A percentile compares a stretch with the other conserved stretches of the same genome.
These are phyloP conservation scores for Discostella stelligeroides DNA, from an alignment of 108 stramenopile species.

Conservation along the genomic window DNA sequence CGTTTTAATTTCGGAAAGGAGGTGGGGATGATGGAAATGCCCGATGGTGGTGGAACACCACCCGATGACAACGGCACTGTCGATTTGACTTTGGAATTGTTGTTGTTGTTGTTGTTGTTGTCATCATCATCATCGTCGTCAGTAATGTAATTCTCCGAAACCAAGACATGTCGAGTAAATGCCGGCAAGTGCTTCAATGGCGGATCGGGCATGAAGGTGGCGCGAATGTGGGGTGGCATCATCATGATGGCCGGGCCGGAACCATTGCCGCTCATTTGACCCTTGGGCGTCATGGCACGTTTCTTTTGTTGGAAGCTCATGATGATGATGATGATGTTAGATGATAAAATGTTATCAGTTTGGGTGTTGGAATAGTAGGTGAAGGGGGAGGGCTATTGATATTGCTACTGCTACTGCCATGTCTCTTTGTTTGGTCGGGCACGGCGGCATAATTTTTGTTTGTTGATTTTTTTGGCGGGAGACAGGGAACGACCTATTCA, in stretches of 20 bases:
- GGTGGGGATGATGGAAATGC: conserved; percentile 29
- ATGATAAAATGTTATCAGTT: no score
- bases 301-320: conserved; percentile 43
- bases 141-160: conserved; percentile 40
- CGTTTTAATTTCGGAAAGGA: conserved; percentile 34
- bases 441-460: no score
- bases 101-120: conserved; percentile 18
- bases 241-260: conserved; percentile 88
- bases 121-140: conserved; percentile 43
- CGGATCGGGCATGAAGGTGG: conserved; percentile 88
- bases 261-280: conserved; percentile 80
- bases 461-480: no score
- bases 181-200: conserved; percentile 74
- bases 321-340: not conserved
- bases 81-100: no score
- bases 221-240: conserved; percentile 88
- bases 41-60: no score
- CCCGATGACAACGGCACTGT: no score
- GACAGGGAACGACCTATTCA: no score
- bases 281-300: conserved; percentile 68
- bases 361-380: no score
- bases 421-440: no score
- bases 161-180: conserved; percentile 34
- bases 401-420: no score
- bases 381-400: no score